Evolutionary conservation across 2,329 filamentous ascomycete species (phyloP).

Genomic region (Scolecobasidium constrictum): DNA sequence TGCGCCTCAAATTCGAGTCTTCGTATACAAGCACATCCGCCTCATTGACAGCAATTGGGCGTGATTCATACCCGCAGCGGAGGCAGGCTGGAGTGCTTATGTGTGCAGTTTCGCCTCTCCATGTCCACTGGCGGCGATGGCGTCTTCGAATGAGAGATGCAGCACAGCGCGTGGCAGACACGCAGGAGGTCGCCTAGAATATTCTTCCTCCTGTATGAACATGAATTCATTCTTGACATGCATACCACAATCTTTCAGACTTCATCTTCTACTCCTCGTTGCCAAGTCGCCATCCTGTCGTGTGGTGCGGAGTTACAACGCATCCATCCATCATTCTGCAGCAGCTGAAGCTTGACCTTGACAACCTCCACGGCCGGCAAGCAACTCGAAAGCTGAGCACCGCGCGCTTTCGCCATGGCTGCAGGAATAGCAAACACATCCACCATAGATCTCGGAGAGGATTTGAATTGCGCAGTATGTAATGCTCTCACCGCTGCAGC

Average conservation of each 20-base stretch:
- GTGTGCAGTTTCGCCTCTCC: background rate
- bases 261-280: background rate
- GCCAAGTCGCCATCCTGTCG: background rate
- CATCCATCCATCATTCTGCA: slow-evolving; percentile 1
- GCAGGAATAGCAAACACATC: slow-evolving; percentile 20
- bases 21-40: background rate
- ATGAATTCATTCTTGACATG: background rate
- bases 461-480: slow-evolving; percentile 89
- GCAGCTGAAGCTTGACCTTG: background rate
- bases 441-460: slow-evolving; percentile 68
- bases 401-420: slow-evolving; percentile 8
- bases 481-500: no score
- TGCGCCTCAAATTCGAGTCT: background rate
- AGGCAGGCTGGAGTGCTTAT: background rate
- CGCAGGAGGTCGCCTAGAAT: background rate
- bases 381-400: slow-evolving; percentile 4
- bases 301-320: background rate
- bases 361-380: slow-evolving; percentile 6
- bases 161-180: background rate
- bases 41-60: background rate
- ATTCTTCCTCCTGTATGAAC: background rate
- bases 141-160: slow-evolving; percentile 1
- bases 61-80: background rate
- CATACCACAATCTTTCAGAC: background rate
- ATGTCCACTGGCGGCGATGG: background rate